Conservation (phyloP, 140 eudicot species). For the Senecio squalidus region DNA sequence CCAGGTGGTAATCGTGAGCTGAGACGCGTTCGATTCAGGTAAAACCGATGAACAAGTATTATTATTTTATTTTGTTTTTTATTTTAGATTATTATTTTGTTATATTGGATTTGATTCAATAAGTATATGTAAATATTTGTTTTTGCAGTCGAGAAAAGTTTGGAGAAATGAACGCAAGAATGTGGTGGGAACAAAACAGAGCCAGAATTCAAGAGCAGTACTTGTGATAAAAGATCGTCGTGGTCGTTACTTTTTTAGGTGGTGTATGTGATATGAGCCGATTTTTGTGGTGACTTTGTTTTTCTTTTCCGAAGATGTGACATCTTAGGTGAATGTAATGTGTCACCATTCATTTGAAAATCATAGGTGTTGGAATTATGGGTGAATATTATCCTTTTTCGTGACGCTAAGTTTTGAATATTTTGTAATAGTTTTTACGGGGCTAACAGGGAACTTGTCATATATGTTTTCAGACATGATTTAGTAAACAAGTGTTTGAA, state of each 20-base stretch:
- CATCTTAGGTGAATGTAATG: constrained; percentile 8
- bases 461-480: too few species aligned
- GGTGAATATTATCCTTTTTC: constrained; percentile 7
- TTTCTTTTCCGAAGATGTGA: constrained; percentile 21
- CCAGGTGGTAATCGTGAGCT: constrained; percentile 68
- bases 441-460: neutral
- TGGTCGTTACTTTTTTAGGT: constrained; percentile 16
- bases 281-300: constrained; percentile 27
- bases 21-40: constrained; percentile 78
- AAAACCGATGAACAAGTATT: neutral
- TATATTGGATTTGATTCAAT: neutral
- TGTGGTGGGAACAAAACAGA: constrained; percentile 90
- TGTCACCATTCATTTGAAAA: constrained; percentile 20
- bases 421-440: neutral
- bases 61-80: too few species aligned
- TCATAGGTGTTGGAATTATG: constrained; percentile 19
- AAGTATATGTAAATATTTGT: neutral
- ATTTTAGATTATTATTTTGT: neutral
- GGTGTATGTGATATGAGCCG: constrained; percentile 8
- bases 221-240: constrained; percentile 29
- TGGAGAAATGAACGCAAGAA: constrained; percentile 73
- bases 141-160: constrained; percentile 79
- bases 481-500: too few species aligned
- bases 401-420: neutral
- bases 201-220: constrained; percentile 78